phyloP scores from a whole-genome alignment of 805 yeast genomes.

The Kodamaea kaohsiungensis region DNA sequence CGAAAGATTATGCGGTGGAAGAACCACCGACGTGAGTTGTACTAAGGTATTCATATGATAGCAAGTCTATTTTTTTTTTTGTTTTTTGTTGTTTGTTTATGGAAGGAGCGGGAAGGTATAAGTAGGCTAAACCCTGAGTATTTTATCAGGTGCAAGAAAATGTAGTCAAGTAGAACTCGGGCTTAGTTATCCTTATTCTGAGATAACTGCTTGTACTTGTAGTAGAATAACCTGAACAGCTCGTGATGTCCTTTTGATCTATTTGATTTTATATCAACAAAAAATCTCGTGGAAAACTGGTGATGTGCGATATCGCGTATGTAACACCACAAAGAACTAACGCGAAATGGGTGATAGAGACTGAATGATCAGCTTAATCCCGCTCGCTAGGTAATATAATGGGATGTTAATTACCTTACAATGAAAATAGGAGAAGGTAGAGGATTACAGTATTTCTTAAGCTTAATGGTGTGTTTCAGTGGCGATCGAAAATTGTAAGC shows the following conservation, averaged over 20 bases:
- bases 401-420: too few species aligned
- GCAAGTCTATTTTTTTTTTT: neutral
- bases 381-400: too few species aligned
- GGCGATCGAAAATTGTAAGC: too few species aligned
- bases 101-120: neutral
- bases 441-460: too few species aligned
- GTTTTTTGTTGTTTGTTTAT: neutral
- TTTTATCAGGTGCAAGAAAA: neutral
- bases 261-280: neutral
- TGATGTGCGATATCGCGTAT: neutral
- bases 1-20: conserved; percentile 5
- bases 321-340: neutral
- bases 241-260: neutral
- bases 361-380: too few species aligned
- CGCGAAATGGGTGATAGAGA: too few species aligned
- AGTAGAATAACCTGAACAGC: neutral
- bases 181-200: too few species aligned
- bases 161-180: neutral
- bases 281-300: neutral
- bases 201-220: neutral
- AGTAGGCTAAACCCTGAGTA: neutral
- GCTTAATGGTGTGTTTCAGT: too few species aligned
- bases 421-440: too few species aligned
- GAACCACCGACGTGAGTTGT: neutral
- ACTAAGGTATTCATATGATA: neutral